Percentiles rank a stretch among this genome's conserved stretches.
Evolutionary conservation across 2,329 filamentous ascomycete species (phyloP).

Genomic region (Sporothrix brasiliensis): DNA sequence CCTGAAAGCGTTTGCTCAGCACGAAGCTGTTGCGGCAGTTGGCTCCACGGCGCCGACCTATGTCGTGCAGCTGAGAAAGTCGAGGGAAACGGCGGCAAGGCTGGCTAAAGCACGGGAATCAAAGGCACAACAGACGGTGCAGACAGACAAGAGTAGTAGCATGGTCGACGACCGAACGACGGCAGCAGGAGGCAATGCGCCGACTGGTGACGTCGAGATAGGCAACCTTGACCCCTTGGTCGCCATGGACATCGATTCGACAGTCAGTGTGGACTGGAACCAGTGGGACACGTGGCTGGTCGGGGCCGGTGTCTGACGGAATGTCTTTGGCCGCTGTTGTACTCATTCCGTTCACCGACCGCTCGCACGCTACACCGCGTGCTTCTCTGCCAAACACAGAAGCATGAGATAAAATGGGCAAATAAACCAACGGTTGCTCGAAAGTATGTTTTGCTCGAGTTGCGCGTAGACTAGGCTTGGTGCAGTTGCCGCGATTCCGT

Average conservation of each 20-base stretch:
- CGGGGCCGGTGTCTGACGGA: not conserved
- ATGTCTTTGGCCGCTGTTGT: not conserved
- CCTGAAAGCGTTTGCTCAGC: conserved; percentile 39
- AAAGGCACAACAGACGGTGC: not conserved
- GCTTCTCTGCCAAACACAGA: not conserved
- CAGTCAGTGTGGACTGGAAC: not conserved
- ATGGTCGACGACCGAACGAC: not conserved
- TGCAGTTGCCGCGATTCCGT: conserved; percentile 14
- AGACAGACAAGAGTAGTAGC: not conserved
- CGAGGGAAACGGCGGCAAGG: not conserved
- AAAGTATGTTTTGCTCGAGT: too few species aligned
- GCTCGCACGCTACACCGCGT: too few species aligned
- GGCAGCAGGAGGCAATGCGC: not conserved
- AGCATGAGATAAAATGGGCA: not conserved
- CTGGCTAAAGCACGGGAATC: not conserved
- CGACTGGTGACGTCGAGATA: not conserved
- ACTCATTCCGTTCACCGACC: too few species aligned
- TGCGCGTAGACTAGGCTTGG: too few species aligned
- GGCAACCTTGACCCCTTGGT: not conserved
- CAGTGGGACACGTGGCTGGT: conserved; percentile 6
- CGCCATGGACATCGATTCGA: not conserved
- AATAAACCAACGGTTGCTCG: too few species aligned
- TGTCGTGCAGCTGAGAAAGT: not conserved
- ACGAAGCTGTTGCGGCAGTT: not conserved
- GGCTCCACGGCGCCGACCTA: not conserved